Evolutionary conservation across 2,329 filamentous ascomycete genomes (phyloP), one percentile per base, ranked within the genome.

Genomic region (Fusarium kyushuense): DNA sequence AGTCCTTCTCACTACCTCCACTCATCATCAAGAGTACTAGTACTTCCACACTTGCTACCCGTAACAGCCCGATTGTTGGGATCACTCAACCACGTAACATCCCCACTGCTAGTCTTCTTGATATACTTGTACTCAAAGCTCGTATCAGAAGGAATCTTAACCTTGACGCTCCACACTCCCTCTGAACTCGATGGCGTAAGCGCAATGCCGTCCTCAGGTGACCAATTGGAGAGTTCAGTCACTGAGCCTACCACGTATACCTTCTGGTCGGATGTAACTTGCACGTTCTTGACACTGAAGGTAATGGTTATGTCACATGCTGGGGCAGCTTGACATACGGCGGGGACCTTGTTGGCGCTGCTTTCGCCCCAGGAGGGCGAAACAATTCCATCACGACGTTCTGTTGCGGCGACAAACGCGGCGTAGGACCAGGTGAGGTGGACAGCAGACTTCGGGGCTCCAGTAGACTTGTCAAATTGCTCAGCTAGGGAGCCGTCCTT

Each of bases 351-450:
- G 43, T 73, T 72, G 25, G 65, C 66, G 8, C 42, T 17, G 19
- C 19, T 53, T 48, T 74, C 72, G 12, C 74, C 82, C 88, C 88
- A 90, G 9, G 85, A 82, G 2, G 82, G 79, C 2, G 87, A 86
- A 10, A 88, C 77, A 11, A 84, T 72, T 12, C 83, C 83, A 41
- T 81, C 81, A 36, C 89, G 84, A 32, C 88, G 84, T 29, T 84
- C 82, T 11, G 81, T 79, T 16, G 85, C 84, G 1, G 88, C 88
- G 32, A 92, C 77, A 74, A 92, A 89, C 0, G 89, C 83, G 3
- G 89, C 88, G 68, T 91, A 92, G 0, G 89, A 91, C 90, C 90
- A 92, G 4, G 90, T 92, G n/a, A 92, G 80, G 63, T 92, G 87
- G 17, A 81, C 79, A 4, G 90, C 90, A 2, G 89, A 90, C 4